Evolutionary conservation across 495 filamentous ascomycete genomes (phyloP).

Genomic region (Penicillium egyptiacum): DNA sequence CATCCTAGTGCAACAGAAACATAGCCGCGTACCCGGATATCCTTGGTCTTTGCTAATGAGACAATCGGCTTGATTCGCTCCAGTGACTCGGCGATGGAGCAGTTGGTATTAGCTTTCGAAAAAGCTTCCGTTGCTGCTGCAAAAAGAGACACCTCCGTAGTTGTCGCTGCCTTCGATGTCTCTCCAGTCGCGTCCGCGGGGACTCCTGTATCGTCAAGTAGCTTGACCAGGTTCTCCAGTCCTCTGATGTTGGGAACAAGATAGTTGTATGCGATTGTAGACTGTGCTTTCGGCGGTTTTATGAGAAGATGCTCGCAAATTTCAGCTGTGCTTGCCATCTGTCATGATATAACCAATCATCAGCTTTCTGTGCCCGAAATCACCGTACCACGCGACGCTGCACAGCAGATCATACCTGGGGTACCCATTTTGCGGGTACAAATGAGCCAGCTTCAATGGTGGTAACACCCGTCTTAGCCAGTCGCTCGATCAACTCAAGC

Average conservation of each 20-base stretch:
- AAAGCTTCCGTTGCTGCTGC: conserved; percentile 90
- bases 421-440: conserved; percentile 96
- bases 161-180: conserved; percentile 32
- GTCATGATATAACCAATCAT: not conserved
- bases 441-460: conserved; percentile 96
- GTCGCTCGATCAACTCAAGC: conserved; percentile 73
- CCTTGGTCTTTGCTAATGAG: conserved; percentile 63
- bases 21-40: conserved; percentile 83
- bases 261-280: conserved; percentile 84
- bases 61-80: conserved; percentile 75
- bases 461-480: conserved; percentile 81
- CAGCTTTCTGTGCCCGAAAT: conserved; percentile 6
- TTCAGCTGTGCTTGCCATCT: conserved; percentile 91
- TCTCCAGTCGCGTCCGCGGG: conserved; percentile 42
- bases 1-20: conserved; percentile 94
- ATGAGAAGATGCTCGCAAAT: conserved; percentile 74
- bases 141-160: conserved; percentile 85
- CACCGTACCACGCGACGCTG: not conserved
- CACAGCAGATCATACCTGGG: conserved; percentile 62
- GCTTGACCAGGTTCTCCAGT: conserved; percentile 56
- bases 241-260: conserved; percentile 89
- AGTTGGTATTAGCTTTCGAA: conserved; percentile 89
- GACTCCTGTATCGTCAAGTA: conserved; percentile 43
- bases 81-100: conserved; percentile 78
- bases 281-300: conserved; percentile 55